Evolutionary conservation across 1,139 yeast genomes (phyloP).

Genomic region (Geotrichum restrictum): DNA sequence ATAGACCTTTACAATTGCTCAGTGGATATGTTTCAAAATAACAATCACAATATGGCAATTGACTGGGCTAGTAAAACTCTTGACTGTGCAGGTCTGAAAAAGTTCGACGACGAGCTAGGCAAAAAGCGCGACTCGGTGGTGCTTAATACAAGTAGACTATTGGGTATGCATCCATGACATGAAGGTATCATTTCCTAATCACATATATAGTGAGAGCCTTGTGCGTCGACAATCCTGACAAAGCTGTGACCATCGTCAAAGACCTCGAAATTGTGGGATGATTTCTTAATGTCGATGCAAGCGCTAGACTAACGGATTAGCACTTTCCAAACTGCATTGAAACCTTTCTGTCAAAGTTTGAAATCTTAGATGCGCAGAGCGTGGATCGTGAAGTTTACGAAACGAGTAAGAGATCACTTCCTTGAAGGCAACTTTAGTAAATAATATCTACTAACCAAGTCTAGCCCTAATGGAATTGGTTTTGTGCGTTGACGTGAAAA

Average conservation of each 20-base stretch:
- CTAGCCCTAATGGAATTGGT: constrained; percentile 22
- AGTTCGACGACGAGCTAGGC: background rate
- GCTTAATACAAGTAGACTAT: constrained; percentile 17
- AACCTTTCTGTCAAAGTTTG: constrained; percentile 21
- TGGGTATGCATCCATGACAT: constrained; percentile 4
- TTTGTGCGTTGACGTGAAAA: constrained; percentile 16
- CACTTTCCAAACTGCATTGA: constrained; percentile 21
- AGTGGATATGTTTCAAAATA: constrained; percentile 18
- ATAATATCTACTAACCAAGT: background rate
- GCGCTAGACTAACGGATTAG: constrained; percentile 15
- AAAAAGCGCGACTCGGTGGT: constrained; percentile 8
- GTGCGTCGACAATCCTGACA: constrained; percentile 18
- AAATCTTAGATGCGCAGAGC: constrained; percentile 19
- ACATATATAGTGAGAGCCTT: constrained; percentile 15
- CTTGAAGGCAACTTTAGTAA: background rate
- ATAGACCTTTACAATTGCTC: constrained; percentile 20
- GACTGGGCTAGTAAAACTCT: constrained; percentile 19
- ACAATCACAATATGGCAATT: constrained; percentile 1
- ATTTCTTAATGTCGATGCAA: background rate
- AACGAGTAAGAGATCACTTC: constrained; percentile 6
- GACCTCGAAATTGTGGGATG: constrained; percentile 20
- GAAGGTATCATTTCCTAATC: background rate
- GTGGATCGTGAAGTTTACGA: constrained; percentile 16
- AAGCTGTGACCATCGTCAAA: constrained; percentile 21
- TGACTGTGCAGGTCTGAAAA: constrained; percentile 9